A percentile compares a stretch with the other conserved stretches of the same genome.
Conservation (phyloP, 2,329 filamentous ascomycete species). For the Elsinoe perseae region DNA sequence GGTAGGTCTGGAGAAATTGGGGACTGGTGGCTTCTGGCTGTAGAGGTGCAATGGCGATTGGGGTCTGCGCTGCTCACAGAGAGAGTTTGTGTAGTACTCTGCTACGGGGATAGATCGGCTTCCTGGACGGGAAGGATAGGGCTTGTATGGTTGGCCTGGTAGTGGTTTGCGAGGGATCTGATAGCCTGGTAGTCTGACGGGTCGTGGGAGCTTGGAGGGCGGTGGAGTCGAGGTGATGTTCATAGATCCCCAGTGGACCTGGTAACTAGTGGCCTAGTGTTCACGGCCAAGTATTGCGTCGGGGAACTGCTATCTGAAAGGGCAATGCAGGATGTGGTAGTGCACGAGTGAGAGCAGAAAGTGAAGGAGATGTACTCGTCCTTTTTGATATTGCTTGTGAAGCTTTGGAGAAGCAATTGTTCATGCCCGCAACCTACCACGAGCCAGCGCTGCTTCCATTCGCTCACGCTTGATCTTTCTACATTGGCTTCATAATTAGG, state of each 20-base stretch:
- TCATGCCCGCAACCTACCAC: not conserved
- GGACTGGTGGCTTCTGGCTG: not conserved
- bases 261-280: not conserved
- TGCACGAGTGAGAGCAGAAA: not conserved
- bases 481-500: not conserved
- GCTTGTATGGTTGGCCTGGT: not conserved
- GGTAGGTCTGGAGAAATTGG: conserved; percentile 6
- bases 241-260: no score
- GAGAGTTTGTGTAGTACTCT: not conserved
- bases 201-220: not conserved
- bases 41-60: not conserved
- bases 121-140: not conserved
- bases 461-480: no score
- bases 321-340: not conserved
- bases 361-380: not conserved
- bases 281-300: no score
- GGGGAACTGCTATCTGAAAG: no score
- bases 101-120: conserved; percentile 6
- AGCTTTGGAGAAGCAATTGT: not conserved
- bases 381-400: not conserved
- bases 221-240: not conserved
- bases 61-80: not conserved
- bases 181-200: not conserved
- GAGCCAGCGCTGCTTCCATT: not conserved
- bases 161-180: conserved; percentile 7